Percentiles rank a stretch among this genome's conserved stretches.
These are phyloP conservation scores for Solanum okadae DNA, from an alignment of 257 asterid genomes.

Conservation along the genomic window DNA sequence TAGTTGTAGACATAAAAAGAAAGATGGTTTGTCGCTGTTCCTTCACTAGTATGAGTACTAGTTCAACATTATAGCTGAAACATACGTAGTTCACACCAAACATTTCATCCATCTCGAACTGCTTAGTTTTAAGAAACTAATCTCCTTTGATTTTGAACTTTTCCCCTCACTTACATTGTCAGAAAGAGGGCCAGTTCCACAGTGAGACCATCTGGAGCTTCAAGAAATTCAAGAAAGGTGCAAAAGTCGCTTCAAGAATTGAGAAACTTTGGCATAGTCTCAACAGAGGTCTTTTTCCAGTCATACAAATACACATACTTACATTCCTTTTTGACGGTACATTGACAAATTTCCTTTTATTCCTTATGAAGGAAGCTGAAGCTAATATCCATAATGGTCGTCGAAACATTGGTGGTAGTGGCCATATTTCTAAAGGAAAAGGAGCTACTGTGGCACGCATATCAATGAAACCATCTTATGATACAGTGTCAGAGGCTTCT, in stretches of 20 bases:
- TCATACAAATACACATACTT: neutral
- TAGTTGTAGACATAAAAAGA: neutral
- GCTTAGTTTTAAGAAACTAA: neutral
- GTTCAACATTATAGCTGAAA: neutral
- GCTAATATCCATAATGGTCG: constrained; percentile 20
- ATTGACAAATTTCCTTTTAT: neutral
- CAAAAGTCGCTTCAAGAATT: constrained; percentile 46
- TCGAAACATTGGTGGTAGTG: constrained; percentile 16
- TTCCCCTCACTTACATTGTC: constrained; percentile 5
- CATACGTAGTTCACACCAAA: neutral
- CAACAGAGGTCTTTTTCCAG: constrained; percentile 44
- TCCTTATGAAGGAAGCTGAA: constrained; percentile 33
- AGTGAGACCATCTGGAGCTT: constrained; percentile 20
- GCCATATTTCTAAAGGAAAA: constrained; percentile 21
- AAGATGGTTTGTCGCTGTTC: neutral
- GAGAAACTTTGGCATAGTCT: constrained; percentile 27
- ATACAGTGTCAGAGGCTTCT: constrained; percentile 67
- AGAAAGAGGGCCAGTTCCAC: constrained; percentile 44
- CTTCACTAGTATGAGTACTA: neutral
- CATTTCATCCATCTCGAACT: neutral
- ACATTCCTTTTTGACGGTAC: neutral
- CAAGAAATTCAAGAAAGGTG: constrained; percentile 47
- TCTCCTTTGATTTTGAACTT: neutral
- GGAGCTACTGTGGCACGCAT: constrained; percentile 33
- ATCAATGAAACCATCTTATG: constrained; percentile 39